Conservation (phyloP, 345 rosid genomes). For the Durio zibethinus region DNA sequence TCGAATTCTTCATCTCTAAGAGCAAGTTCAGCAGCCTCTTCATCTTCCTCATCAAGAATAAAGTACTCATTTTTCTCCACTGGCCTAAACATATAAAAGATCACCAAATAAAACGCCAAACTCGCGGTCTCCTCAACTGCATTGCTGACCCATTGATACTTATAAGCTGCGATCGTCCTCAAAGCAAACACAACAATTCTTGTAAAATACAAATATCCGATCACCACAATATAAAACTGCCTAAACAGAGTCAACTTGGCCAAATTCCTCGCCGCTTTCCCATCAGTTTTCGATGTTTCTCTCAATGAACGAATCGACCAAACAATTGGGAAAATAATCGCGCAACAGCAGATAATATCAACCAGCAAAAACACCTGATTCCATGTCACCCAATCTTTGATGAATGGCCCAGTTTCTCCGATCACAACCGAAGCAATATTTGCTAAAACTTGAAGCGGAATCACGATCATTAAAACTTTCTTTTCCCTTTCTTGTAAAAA, state of each 20-base stretch:
- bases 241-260: slow-evolving; percentile 82
- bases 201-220: slow-evolving; percentile 86
- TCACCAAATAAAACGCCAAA: slow-evolving; percentile 62
- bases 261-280: slow-evolving; percentile 86
- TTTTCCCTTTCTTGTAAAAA: slow-evolving; percentile 95
- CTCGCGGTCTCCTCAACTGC: slow-evolving; percentile 88
- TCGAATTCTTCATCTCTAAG: slow-evolving; percentile 81
- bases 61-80: slow-evolving; percentile 88
- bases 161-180: slow-evolving; percentile 80
- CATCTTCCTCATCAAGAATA: slow-evolving; percentile 83
- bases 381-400: slow-evolving; percentile 92
- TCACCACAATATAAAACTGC: slow-evolving; percentile 86
- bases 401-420: slow-evolving; percentile 91
- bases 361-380: slow-evolving; percentile 84
- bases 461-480: slow-evolving; percentile 93
- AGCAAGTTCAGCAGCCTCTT: slow-evolving; percentile 84
- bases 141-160: slow-evolving; percentile 93
- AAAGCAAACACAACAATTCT: slow-evolving; percentile 87
- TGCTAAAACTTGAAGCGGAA: slow-evolving; percentile 93
- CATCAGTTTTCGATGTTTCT: slow-evolving; percentile 89
- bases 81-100: slow-evolving; percentile 94
- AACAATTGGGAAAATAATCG: slow-evolving; percentile 90
- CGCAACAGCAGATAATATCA: slow-evolving; percentile 91
- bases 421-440: slow-evolving; percentile 84
- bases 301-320: slow-evolving; percentile 90